Evolutionary conservation across 305 asterid species (phyloP).

Genomic region (Fraxinus xanthoxyloides): DNA sequence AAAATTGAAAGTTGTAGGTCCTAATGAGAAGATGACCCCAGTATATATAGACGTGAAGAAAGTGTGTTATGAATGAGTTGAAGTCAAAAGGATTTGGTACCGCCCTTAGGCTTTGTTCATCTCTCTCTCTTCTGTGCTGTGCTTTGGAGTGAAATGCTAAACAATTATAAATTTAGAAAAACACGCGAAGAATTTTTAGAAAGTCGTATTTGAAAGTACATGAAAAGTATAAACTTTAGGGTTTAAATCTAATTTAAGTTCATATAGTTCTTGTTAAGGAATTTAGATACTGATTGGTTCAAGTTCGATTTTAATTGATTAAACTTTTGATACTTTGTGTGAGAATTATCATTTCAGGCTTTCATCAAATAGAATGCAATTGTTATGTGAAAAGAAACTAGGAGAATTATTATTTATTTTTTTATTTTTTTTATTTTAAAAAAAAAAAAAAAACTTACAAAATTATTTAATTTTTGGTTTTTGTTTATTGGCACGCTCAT

Average conservation of each 20-base stretch:
- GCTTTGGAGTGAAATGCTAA: constrained; percentile 16
- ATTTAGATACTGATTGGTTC: neutral
- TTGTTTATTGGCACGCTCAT: neutral
- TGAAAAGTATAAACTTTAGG: neutral
- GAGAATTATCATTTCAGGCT: neutral
- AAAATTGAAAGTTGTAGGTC: constrained; percentile 31
- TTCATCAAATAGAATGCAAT: neutral
- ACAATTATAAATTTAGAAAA: neutral
- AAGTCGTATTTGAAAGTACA: neutral
- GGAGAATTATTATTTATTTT: neutral
- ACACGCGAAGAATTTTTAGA: neutral
- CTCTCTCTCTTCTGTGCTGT: constrained; percentile 12
- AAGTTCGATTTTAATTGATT: neutral
- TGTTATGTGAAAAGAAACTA: no score
- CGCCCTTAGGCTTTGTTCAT: constrained; percentile 35
- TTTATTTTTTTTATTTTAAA: neutral
- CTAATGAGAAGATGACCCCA: constrained; percentile 22
- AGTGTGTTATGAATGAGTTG: constrained; percentile 2
- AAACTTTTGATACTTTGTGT: no score
- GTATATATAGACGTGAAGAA: constrained; percentile 31
- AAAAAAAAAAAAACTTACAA: no score
- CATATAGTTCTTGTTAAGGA: neutral
- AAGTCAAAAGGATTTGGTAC: constrained; percentile 83
- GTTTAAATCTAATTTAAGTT: neutral
- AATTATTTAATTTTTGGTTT: neutral